These are phyloP conservation scores for Penicillium sp. DNA, from an alignment of 2,329 filamentous ascomycete genomes.

Conservation along the genomic window DNA sequence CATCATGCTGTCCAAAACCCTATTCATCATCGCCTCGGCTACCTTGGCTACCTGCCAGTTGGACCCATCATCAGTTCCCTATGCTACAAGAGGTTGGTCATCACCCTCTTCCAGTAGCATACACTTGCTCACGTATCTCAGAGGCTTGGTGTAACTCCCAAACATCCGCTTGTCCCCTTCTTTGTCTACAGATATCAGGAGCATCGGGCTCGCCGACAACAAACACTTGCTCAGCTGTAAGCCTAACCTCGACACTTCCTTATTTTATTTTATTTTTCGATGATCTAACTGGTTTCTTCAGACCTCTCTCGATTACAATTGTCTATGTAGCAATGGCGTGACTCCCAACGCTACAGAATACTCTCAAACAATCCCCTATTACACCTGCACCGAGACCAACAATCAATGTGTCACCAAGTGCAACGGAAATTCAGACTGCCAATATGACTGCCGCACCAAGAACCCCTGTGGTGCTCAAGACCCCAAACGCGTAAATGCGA, in stretches of 20 bases:
- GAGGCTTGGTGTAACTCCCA: constrained; percentile 49
- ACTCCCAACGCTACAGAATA: constrained; percentile 62
- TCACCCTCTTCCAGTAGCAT: not conserved
- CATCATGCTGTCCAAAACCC: constrained; percentile 30
- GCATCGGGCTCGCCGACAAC: constrained; percentile 33
- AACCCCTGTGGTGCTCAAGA: constrained; percentile 64
- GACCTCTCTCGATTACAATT: constrained; percentile 55
- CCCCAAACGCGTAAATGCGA: constrained; percentile 57
- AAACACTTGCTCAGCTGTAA: constrained; percentile 46
- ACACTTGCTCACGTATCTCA: constrained; percentile 4
- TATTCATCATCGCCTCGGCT: constrained; percentile 35
- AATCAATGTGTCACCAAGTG: constrained; percentile 58
- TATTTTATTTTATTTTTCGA: not conserved
- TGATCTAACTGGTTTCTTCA: constrained; percentile 12
- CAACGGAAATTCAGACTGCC: constrained; percentile 50
- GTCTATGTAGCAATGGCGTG: constrained; percentile 56
- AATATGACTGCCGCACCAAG: constrained; percentile 52
- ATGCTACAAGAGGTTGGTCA: constrained; percentile 38
- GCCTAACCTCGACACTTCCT: constrained; percentile 3
- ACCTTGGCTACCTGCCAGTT: constrained; percentile 40
- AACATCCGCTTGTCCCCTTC: constrained; percentile 44
- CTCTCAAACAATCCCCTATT: constrained; percentile 65
- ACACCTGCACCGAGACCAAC: constrained; percentile 59
- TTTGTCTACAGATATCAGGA: constrained; percentile 45
- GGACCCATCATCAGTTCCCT: constrained; percentile 38